A percentile compares a stretch with the other conserved stretches of the same genome.
Evolutionary conservation across 495 filamentous ascomycete genomes (phyloP).

Genomic region (Astrothelium subdiscretum): DNA sequence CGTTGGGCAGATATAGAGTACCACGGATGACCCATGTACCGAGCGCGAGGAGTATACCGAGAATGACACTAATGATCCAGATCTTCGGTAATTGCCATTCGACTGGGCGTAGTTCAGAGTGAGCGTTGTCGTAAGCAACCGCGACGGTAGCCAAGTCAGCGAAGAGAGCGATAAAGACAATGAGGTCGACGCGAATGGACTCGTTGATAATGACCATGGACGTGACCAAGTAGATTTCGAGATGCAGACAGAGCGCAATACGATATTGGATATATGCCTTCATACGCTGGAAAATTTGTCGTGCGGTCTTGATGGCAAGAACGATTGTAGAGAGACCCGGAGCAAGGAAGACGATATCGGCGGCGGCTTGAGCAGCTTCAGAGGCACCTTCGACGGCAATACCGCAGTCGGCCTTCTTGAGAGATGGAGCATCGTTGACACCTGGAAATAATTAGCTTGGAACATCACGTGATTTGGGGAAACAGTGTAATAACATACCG

Average conservation of each 20-base stretch:
- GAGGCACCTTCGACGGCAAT: constrained; percentile 69
- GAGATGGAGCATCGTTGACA: constrained; percentile 62
- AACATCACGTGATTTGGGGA: background rate
- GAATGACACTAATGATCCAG: constrained; percentile 60
- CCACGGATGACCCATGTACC: constrained; percentile 62
- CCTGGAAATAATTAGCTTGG: constrained; percentile 26
- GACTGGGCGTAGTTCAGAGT: constrained; percentile 58
- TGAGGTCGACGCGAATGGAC: constrained; percentile 52
- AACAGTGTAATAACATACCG: constrained; percentile 17
- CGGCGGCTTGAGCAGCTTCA: constrained; percentile 64
- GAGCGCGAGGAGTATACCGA: constrained; percentile 52
- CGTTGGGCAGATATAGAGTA: constrained; percentile 51
- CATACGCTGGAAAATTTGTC: constrained; percentile 75
- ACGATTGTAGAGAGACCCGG: constrained; percentile 67
- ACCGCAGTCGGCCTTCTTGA: constrained; percentile 67
- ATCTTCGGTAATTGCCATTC: constrained; percentile 73
- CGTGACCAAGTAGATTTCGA: constrained; percentile 68
- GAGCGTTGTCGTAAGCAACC: constrained; percentile 66
- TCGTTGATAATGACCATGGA: constrained; percentile 69
- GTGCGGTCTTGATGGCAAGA: constrained; percentile 65
- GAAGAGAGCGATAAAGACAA: constrained; percentile 69
- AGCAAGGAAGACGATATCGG: constrained; percentile 71
- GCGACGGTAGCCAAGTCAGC: constrained; percentile 68
- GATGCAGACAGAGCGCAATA: constrained; percentile 65
- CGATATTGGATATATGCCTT: constrained; percentile 74